phyloP scores from a whole-genome alignment of 2,329 filamentous ascomycete genomes.

The Penicillium brevicompactum region DNA sequence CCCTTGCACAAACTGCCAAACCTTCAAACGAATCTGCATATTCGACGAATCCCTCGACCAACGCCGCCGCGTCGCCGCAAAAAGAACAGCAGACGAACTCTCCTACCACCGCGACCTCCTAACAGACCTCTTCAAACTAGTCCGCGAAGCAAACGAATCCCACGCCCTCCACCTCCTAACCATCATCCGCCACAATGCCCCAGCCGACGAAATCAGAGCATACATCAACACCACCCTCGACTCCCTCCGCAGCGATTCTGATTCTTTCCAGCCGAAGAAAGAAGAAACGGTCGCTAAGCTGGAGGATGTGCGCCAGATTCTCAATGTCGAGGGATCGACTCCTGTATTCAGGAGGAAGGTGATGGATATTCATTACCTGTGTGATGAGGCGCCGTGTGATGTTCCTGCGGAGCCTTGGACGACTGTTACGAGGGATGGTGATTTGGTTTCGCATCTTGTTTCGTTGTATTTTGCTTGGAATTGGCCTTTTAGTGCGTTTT shows the following conservation, averaged over 20 bases:
- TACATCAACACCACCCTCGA: constrained; percentile 36
- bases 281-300: constrained; percentile 26
- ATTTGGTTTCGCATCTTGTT: constrained; percentile 77
- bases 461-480: constrained; percentile 95
- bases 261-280: background rate
- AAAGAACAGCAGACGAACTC: constrained; percentile 44
- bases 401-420: constrained; percentile 67
- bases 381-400: constrained; percentile 36
- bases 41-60: constrained; percentile 65
- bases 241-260: background rate
- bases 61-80: constrained; percentile 42
- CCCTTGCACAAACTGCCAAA: constrained; percentile 43
- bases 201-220: constrained; percentile 37
- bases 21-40: constrained; percentile 45
- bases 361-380: constrained; percentile 46
- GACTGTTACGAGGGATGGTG: constrained; percentile 71
- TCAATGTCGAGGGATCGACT: constrained; percentile 33
- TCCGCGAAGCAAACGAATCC: constrained; percentile 35
- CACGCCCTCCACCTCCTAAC: constrained; percentile 34
- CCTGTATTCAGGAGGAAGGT: constrained; percentile 40
- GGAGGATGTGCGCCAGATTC: constrained; percentile 30
- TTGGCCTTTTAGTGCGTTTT: constrained; percentile 80
- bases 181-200: constrained; percentile 38
- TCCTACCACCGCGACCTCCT: constrained; percentile 43
- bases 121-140: constrained; percentile 38